Base-by-base conservation (phyloP, 768 basidiomycete species). In the Russula vinacea region DNA sequence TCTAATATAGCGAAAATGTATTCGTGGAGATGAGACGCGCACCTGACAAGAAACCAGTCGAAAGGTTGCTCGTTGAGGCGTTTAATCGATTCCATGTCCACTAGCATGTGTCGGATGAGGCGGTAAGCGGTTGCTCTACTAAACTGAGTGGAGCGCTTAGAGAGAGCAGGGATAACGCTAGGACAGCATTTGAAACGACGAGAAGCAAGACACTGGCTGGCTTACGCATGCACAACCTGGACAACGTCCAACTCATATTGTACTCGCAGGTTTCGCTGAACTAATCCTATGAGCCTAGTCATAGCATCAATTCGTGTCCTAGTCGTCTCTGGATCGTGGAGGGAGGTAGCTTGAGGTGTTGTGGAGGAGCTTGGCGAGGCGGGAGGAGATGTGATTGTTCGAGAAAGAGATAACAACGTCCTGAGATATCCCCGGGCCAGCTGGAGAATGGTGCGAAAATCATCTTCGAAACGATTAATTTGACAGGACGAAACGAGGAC, bases 41-140 rank as follows among this genome's bases (percentile, higher is more conserved):
- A 94, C 94, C 90, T 89, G 67, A 98, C 84, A 52, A 98, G 84
- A 71, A 91, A 93, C 88, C 92, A 94, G 68, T 97, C 93, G 39
- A 97, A 73, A 19, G 87, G 81, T 24, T 84, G 81, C 60, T 79
- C 78, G 14, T 83, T 80, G 37, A 97, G 76, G 24, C 78, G 79
- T 61, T 82, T 81, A 52, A 93, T 88, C 0, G 86, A 85, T n/a
- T 87, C 80, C 0, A 78, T 71, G 69, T 94, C 92, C 5, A 93
- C 83, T 7, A 95, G 73, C 1, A 83, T 77, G 70, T 94, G 87
- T 22, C 96, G 84, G 19, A 98, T 79, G 2, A 95, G 79, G 49
- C 94, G 82, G 74, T 96, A 98, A 0, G 88, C 89, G 2, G 86
- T 85, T 13, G 94, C 86, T 44, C 93, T 84, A 68, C 89, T 85